These are phyloP conservation scores for Davidsoniella neocaledoniae DNA, from an alignment of 2,329 filamentous ascomycete species.

Conservation along the genomic window DNA sequence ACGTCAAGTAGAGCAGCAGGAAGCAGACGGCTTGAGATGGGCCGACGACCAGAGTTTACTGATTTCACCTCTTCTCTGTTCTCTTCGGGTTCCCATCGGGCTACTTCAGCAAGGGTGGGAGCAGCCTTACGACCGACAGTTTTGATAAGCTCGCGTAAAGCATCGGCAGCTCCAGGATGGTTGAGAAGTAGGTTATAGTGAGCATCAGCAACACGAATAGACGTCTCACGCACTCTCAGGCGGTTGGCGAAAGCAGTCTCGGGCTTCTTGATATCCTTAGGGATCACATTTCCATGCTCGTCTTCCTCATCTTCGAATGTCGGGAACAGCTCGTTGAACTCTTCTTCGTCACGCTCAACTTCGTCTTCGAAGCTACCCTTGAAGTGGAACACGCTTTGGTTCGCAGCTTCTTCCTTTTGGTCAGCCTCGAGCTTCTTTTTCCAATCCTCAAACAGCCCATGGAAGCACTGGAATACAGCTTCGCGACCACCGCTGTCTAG, in stretches of 20 bases:
- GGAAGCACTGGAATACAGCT: constrained; percentile 47
- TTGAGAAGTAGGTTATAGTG: constrained; percentile 39
- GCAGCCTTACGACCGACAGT: constrained; percentile 26
- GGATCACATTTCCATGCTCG: constrained; percentile 7
- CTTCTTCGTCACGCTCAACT: constrained; percentile 55
- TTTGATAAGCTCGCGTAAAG: constrained; percentile 29
- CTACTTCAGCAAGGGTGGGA: constrained; percentile 15
- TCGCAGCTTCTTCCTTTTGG: constrained; percentile 55
- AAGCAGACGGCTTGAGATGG: constrained; percentile 33
- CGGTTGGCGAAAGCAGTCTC: constrained; percentile 17
- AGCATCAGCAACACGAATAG: constrained; percentile 42
- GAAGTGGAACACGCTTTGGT: constrained; percentile 68
- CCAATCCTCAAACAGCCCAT: constrained; percentile 66
- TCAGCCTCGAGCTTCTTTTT: constrained; percentile 59
- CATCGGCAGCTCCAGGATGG: constrained; percentile 23
- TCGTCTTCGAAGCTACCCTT: constrained; percentile 61
- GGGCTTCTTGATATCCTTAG: constrained; percentile 5
- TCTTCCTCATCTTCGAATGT: constrained; percentile 42
- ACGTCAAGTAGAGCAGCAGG: constrained; percentile 50
- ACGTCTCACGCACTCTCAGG: constrained; percentile 33
- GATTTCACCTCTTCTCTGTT: too few species aligned
- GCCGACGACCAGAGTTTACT: constrained; percentile 20
- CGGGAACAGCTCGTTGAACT: constrained; percentile 71
- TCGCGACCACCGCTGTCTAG: constrained; percentile 22
- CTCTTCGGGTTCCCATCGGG: constrained; percentile 13